Evolutionary conservation across 768 basidiomycete genomes (phyloP).

Genomic region (Lenzites betulinus): DNA sequence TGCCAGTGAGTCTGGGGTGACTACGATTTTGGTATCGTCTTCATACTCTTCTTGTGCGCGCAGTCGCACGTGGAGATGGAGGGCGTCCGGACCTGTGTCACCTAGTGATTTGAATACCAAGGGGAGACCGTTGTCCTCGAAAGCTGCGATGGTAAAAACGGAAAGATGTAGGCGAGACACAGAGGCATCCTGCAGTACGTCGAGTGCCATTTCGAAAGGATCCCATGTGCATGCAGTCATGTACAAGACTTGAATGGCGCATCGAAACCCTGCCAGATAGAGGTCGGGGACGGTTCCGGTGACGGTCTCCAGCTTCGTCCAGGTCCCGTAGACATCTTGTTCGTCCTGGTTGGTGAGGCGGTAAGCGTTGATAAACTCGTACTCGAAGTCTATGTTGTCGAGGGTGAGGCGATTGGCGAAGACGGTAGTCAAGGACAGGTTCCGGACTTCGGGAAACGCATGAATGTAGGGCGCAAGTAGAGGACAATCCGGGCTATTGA

Average conservation of each 20-base stretch:
- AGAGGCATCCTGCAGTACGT: background rate
- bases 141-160: background rate
- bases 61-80: background rate
- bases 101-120: background rate
- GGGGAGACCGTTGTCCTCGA: background rate
- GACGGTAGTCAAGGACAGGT: constrained; percentile 3
- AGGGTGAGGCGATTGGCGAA: background rate
- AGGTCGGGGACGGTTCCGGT: constrained; percentile 4
- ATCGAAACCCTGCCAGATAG: background rate
- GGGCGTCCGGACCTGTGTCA: background rate
- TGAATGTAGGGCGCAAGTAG: constrained; percentile 6
- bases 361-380: background rate
- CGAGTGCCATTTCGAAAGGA: background rate
- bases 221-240: background rate
- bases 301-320: constrained; percentile 11
- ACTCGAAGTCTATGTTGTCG: background rate
- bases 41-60: background rate
- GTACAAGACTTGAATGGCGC: constrained; percentile 2
- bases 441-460: constrained; percentile 4
- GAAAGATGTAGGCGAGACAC: background rate
- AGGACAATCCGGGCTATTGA: constrained; percentile 5
- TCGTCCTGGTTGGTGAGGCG: background rate
- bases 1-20: background rate
- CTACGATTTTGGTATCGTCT: background rate
- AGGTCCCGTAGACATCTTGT: background rate